Base-by-base conservation (phyloP, 2,329 filamentous ascomycete species). In the Penicillium polonicum region DNA sequence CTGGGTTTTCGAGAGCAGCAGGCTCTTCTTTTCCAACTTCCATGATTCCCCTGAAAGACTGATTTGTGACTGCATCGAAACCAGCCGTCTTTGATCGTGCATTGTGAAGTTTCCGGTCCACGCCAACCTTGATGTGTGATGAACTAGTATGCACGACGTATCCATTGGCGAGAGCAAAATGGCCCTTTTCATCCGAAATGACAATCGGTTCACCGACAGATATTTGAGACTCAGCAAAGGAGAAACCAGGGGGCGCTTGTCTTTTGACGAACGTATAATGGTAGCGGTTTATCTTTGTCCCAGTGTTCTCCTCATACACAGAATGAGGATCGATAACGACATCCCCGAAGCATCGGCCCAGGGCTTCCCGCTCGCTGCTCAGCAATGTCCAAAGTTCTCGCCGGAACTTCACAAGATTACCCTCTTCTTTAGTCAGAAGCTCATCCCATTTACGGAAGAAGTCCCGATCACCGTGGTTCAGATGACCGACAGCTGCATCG, bases 361-460 rank as follows among this genome's bases (percentile, higher is more conserved):
- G 82, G 68, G 89, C 90, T 73, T 99, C 92, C 46, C 94, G 88
- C 72, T 97, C 91, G 0, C 80, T 81, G 71, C 94, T 97, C 23
- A 92, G 78, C 90, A 99, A 95, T 0, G 92, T 97, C 94, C 94
- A 99, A 2, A 99, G 79, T 72, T 99, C 94, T 63, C 92, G 83
- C 60, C 92, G 87, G 62, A 92, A 88, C 68, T 90, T 95, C 71
- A 94, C 88, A 70, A 89, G 86, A 68, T 96, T 92, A 66, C 88
- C 91, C 73, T 99, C 94, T 78, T 99, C 94, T 71, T 94, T 94
- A 0, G 93, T 97, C 38, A 99, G 80, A 15, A 99, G 81, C 50
- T 88, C 84, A 73, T 99, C 94, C 94, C 94, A 99, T 71, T 94
- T 96, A 61, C 89, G 82, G 74, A 99, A 97, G 73, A 97, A 99